These are phyloP conservation scores for Boeremia exigua DNA, from an alignment of 2,329 filamentous ascomycete species.

Conservation along the genomic window DNA sequence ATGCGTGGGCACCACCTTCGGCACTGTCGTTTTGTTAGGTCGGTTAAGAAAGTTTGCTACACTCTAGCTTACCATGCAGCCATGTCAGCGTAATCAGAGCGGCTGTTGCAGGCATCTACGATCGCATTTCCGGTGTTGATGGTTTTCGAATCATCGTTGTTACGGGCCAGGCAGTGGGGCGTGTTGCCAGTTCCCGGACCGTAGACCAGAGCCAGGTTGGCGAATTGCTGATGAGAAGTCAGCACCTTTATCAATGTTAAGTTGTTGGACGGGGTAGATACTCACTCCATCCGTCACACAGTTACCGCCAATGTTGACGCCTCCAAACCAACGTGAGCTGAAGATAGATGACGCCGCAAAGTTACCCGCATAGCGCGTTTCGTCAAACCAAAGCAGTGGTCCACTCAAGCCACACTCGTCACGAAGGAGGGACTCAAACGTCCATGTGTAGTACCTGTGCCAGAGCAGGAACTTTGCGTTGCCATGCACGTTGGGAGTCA, in stretches of 20 bases:
- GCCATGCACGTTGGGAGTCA: constrained; percentile 41
- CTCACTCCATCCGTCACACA: constrained; percentile 46
- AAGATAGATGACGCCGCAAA: constrained; percentile 40
- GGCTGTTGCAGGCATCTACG: constrained; percentile 38
- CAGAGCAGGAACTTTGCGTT: constrained; percentile 50
- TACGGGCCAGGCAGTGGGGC: constrained; percentile 42
- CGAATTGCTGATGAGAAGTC: constrained; percentile 33
- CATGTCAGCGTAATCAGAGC: constrained; percentile 36
- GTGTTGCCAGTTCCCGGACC: constrained; percentile 37
- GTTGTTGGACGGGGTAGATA: not conserved
- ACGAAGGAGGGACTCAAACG: constrained; percentile 51
- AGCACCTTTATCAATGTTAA: not conserved
- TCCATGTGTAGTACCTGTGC: constrained; percentile 52
- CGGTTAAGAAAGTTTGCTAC: not conserved
- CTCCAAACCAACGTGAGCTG: constrained; percentile 36
- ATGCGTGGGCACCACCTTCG: constrained; percentile 42
- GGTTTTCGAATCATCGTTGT: constrained; percentile 33
- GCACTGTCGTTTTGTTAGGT: constrained; percentile 18
- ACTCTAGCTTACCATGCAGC: constrained; percentile 9
- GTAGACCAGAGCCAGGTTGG: constrained; percentile 39
- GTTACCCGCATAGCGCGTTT: constrained; percentile 41
- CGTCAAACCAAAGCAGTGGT: constrained; percentile 48
- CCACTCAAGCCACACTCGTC: constrained; percentile 51
- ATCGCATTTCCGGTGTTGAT: constrained; percentile 35
- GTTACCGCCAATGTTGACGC: constrained; percentile 29